Evolutionary conservation across 495 filamentous ascomycete genomes (phyloP), one percentile per base, ranked within the genome.

Genomic region (Aspergillus sclerotioniger): DNA sequence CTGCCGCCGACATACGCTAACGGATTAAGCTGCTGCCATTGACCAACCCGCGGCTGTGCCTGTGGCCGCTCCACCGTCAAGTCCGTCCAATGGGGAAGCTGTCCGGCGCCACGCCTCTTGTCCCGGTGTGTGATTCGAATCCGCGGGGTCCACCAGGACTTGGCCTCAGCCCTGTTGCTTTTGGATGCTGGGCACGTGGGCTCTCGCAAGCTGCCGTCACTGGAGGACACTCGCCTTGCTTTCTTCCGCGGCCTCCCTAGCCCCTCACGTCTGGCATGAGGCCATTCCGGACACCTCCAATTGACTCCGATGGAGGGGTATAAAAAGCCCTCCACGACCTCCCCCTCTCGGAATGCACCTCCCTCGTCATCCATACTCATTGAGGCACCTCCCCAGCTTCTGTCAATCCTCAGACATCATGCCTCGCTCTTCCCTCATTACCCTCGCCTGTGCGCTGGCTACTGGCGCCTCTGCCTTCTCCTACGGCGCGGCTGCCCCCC

Each of bases 121-220:
- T n/a, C 37, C 5, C 12, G 37, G 37, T 13, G 37, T 41, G 10
- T 41, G 37, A 41, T 41, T 41, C 37, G 37, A 41, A 41, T n/a
- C 37, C 37, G 13, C 8, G 6, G 37, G 37, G 5, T n/a, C 37
- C 37, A 41, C 37, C 37, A 13, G 9, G 37, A 13, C 12, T n/a
- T 41, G 12, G 12, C 13, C 37, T 41, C 37, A 41, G 37, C 37
- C 37, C 37, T 41, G 37, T 41, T 41, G 10, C 47, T 50, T 50
- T 50, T 28, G 47, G 47, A 50, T 33, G 20, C 13, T 15, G 25
- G 12, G 47, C 47, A 50, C 47, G 47, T 50, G 25, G 25, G 25
- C 47, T 31, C 12, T 32, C 25, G 3, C 6, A 7, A 12, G 20
- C 1, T 1, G 3, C 13, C 32, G 47, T 50, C 47, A 50, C 25